Base-by-base conservation (phyloP, 371 early-diverging fungal species). In the Rhizopus delemar region DNA sequence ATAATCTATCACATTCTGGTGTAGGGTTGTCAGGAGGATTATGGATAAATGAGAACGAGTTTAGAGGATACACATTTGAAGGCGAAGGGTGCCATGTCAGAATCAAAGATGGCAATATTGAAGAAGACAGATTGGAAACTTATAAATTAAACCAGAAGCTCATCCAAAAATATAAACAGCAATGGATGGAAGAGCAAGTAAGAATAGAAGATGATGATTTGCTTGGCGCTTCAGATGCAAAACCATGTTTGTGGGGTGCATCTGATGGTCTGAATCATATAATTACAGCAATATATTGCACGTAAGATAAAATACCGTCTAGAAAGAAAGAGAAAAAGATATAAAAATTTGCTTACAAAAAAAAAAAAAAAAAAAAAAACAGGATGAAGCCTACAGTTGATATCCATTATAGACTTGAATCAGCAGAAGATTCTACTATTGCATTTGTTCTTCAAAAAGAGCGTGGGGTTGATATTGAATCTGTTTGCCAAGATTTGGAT, bases 121-220 rank as follows among this genome's bases (percentile, higher is more conserved):
- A 43, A n/a, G 34, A 51, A 2, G 43, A 62, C 15, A 50, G 46
- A 11, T 3, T 15, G 7, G 46, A 15, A 4, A 49, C 51, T 29
- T 32, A 31, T 11, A 9, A 32, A 7, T 15, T 57, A 3, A 67
- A 58, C 16, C 31, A 31, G 15, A 54, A 41, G 22, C 36, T 69
- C 6, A 9, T 61, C 3, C 61, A 57, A 32, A 64, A 51, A 35
- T 69, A 64, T 12, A 61, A 51, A 11, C 60, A 58, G 16, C 69
- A 69, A 12, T 69, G 64, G 60, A 58, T 59, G 55, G 71, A 71
- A 35, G 63, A 61, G 33, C 64, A 71, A 12, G 32, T 46, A 9
- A 63, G 62, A 29, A 59, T 45, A 1, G 70, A 66, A 28, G 68
- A 68, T 0, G 68, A 71, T 41, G 41, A 52, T 45, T 12, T 64